phyloP scores from a whole-genome alignment of 441 rosid species.

The Gossypium schwendimanii region DNA sequence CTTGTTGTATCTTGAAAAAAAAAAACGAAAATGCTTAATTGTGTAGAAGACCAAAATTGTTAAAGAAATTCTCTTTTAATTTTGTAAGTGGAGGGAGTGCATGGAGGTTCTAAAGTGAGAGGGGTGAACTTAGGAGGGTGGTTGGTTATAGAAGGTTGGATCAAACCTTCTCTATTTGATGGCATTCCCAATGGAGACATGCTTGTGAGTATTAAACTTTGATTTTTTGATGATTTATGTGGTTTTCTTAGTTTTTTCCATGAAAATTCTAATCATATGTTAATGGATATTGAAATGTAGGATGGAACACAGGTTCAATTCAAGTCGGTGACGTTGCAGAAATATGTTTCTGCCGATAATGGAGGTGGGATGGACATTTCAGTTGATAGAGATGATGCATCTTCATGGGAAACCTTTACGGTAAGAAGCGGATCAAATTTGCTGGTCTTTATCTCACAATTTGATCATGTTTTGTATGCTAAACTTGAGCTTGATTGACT shows the following conservation, averaged over 20 bases:
- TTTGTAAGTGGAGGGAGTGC: conserved; percentile 50
- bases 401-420: conserved; percentile 67
- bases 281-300: conserved; percentile 29
- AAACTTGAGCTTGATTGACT: neutral
- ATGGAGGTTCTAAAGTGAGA: conserved; percentile 51
- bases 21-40: neutral
- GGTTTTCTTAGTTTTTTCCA: conserved; percentile 9
- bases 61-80: neutral
- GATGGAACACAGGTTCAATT: conserved; percentile 66
- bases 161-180: conserved; percentile 69
- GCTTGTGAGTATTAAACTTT: conserved; percentile 43
- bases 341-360: conserved; percentile 51
- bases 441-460: neutral
- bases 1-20: neutral
- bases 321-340: conserved; percentile 53
- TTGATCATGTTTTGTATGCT: neutral
- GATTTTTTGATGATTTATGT: neutral
- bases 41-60: neutral
- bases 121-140: conserved; percentile 84
- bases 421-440: conserved; percentile 29
- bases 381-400: conserved; percentile 46
- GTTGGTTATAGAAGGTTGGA: conserved; percentile 80
- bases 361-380: conserved; percentile 59
- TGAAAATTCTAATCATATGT: conserved; percentile 6
- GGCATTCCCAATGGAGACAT: conserved; percentile 65